Percentiles rank a stretch among this genome's conserved stretches.
Conservation (phyloP, 2,329 filamentous ascomycete species). For the Penicillium sp. region DNA sequence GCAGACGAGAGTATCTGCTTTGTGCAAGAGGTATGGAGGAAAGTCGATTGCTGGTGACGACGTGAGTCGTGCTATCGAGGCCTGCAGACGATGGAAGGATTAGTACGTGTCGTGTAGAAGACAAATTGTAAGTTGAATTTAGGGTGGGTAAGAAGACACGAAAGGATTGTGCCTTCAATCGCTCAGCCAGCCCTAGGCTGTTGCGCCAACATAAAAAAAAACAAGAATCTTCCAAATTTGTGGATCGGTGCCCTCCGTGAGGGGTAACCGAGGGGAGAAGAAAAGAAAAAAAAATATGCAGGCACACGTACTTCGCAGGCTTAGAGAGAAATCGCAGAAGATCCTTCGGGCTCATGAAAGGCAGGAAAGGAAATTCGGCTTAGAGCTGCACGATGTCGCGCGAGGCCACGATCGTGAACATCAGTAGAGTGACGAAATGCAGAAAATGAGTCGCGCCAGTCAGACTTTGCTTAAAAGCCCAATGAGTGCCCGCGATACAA, state of each 20-base stretch:
- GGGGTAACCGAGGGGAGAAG: constrained; percentile 14
- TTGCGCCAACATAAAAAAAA: constrained; percentile 3
- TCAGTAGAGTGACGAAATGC: constrained; percentile 29
- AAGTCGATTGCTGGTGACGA: constrained; percentile 23
- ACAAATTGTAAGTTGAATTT: too few species aligned
- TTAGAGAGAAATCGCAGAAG: constrained; percentile 92
- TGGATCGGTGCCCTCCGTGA: constrained; percentile 8
- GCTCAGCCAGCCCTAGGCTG: constrained; percentile 1
- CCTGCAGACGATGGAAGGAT: constrained; percentile 45
- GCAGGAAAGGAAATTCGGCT: constrained; percentile 40
- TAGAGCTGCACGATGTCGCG: constrained; percentile 40
- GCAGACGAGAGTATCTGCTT: constrained; percentile 73
- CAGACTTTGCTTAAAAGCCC: constrained; percentile 22
- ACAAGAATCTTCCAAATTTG: constrained; percentile 9
- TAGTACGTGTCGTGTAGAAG: constrained; percentile 17
- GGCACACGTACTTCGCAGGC: constrained; percentile 77
- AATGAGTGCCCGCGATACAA: constrained; percentile 26
- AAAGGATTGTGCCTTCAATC: not conserved
- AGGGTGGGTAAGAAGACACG: not conserved
- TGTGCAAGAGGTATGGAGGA: constrained; percentile 26
- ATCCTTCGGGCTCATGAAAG: constrained; percentile 89
- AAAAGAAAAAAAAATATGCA: constrained; percentile 7
- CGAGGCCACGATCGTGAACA: constrained; percentile 41
- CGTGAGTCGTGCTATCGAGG: constrained; percentile 63
- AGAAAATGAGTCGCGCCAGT: constrained; percentile 13